Base-by-base conservation (phyloP, 176 grass and related monocot species). In the Aegilops umbellulata region DNA sequence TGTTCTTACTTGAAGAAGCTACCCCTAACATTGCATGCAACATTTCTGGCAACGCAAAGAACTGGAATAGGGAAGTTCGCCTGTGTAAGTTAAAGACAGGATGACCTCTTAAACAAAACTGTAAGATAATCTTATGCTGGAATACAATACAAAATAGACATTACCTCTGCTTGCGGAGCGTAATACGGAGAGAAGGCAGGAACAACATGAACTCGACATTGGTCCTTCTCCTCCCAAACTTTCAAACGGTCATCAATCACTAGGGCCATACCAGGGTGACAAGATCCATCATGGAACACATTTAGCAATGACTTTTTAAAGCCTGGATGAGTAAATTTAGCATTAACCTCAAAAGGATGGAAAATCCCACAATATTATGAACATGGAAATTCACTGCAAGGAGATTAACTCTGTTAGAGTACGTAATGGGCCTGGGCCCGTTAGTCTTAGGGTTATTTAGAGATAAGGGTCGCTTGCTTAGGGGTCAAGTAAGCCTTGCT, bases 171-270 rank as follows among this genome's bases (percentile, higher is more conserved):
- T 77, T 92, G 93, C 8, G 93, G 93, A 81, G 90, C 83, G 30
- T 95, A 92, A 75, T 95, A 95, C 51, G 93, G 93, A 41, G 93
- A 87, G 86, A 95, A 95, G 32, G 93, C 93, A 82, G 93, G 93
- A 85, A 95, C 93, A 47, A 91, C 88, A 60, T 95, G 93, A 73
- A 95, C 93, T 55, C 86, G 80, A 66, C 84, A 73, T 65, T 95
- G 93, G 81, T 95, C 93, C 80, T 92, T 93, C 72, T 95, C 90
- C 87, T 91, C 93, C 93, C 93, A 95, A 82, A 95, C 93, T 88
- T 95, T 92, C 76, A 95, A 82, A 38, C 90, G 88, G 60, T 95
- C 93, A 85, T 93, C 93, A 87, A 95, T 87, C 41, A 95, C 93
- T 30, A 95, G 76, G 44, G 93, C 93, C 93, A 95, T 95, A 69